Base-by-base conservation (phyloP, 2,329 filamentous ascomycete genomes). In the Sporothrix schenckii region DNA sequence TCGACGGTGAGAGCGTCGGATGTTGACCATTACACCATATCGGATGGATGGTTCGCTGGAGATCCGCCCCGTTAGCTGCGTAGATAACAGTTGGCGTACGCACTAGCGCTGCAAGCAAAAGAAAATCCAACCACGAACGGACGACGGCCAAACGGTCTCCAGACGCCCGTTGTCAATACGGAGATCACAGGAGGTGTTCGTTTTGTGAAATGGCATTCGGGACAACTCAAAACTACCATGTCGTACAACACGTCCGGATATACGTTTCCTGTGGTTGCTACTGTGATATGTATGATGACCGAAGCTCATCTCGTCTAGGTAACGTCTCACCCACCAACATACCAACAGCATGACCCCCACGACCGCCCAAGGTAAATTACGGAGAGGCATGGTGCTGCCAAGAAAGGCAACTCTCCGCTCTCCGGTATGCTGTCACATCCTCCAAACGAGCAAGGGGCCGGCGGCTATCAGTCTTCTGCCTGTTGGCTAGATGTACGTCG, bases 11-110 rank as follows among this genome's bases (percentile, higher is more conserved):
- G 71, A 72, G 71, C 71, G 71, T 72, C 71, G 71, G 71, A 72
- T 72, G 71, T 72, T 72, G 70, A 56, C 71, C 71, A 72, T 72
- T 72, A 72, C 71, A 72, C 71, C 71, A 72, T 72, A 72, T 72
- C 71, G 71, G 71, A 72, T 70, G 68, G 50, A 56, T 67, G 49
- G 44, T 50, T 66, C 41, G 54, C 39, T 50, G 7, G 1, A 21
- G 27, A 13, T 24, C 16, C 24, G 63, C 16, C 47, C 39, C 27
- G 27, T 34, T 66, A 52, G 24, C 14, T 3, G 16, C 21, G 63
- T 52, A 34, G 44, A 66, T 39, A 50, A 66, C 50, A 4, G 39
- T 16, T 16, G 19, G 19, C 4, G 56, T 30, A n/a, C 9, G 21
- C 16, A 49, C 47, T 49, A 49, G 47, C 14, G 41, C 34, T 34